phyloP scores from a whole-genome alignment of 805 yeast species.

The Candida xyloterini region DNA sequence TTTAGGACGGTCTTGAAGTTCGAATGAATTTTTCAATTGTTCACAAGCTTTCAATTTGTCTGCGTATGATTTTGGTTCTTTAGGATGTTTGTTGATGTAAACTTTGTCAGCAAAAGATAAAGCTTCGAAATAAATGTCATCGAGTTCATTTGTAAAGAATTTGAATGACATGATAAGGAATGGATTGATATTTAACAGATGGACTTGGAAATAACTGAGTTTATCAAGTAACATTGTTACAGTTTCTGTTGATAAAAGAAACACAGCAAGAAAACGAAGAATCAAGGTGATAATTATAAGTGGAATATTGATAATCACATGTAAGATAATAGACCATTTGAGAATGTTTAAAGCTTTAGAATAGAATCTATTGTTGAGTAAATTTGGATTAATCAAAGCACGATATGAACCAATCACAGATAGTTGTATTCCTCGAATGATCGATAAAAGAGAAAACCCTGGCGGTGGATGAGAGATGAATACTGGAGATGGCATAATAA shows the following conservation, averaged over 20 bases:
- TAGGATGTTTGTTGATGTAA: constrained; percentile 41
- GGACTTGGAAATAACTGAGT: constrained; percentile 33
- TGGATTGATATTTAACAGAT: constrained; percentile 40
- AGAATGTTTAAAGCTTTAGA: constrained; percentile 36
- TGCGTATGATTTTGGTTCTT: constrained; percentile 19
- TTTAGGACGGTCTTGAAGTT: background rate
- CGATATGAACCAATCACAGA: constrained; percentile 48
- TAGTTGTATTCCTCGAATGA: constrained; percentile 53
- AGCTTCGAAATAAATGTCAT: constrained; percentile 38
- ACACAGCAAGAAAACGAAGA: constrained; percentile 23
- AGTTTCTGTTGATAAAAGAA: constrained; percentile 13
- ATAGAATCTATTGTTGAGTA: constrained; percentile 36
- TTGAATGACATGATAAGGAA: constrained; percentile 37
- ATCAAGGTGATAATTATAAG: constrained; percentile 18
- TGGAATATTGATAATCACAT: constrained; percentile 34
- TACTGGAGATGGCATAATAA: constrained; percentile 60
- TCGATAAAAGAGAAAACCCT: constrained; percentile 46
- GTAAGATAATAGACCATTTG: constrained; percentile 37
- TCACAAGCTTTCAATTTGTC: constrained; percentile 2
- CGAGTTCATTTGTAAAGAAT: constrained; percentile 38
- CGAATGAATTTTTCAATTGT: background rate
- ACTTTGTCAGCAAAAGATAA: constrained; percentile 38
- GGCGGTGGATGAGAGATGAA: constrained; percentile 56
- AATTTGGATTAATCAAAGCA: constrained; percentile 42
- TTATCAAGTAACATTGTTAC: constrained; percentile 19